Evolutionary conservation across 495 filamentous ascomycete species (phyloP).

Genomic region (Penicillium chermesinum): DNA sequence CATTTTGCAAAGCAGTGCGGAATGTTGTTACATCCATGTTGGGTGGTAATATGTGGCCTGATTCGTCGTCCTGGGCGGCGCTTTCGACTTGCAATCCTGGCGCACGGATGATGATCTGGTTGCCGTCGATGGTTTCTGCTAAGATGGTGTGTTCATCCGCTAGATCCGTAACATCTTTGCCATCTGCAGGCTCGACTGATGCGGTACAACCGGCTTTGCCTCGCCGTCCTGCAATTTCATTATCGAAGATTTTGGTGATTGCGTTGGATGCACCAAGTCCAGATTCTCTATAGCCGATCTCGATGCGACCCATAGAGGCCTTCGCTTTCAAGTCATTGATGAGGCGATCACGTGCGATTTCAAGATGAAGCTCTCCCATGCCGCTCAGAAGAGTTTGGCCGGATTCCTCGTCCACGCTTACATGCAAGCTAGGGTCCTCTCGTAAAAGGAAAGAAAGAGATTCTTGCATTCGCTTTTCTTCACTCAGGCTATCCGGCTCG

Average conservation of each 20-base stretch:
- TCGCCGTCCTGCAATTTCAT: constrained; percentile 70
- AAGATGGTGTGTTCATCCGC: constrained; percentile 27
- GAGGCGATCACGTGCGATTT: constrained; percentile 85
- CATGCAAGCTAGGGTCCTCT: constrained; percentile 91
- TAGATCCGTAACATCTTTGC: constrained; percentile 18
- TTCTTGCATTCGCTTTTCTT: constrained; percentile 73
- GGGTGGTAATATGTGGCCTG: constrained; percentile 46
- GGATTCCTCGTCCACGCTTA: constrained; percentile 80
- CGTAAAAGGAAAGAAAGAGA: constrained; percentile 70
- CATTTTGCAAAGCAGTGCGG: constrained; percentile 65
- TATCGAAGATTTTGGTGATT: constrained; percentile 64
- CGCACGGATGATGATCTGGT: constrained; percentile 55
- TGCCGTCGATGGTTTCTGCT: constrained; percentile 40
- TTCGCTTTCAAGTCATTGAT: constrained; percentile 85
- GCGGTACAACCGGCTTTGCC: constrained; percentile 73
- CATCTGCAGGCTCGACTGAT: constrained; percentile 54
- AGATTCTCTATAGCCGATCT: constrained; percentile 91
- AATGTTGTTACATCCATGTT: constrained; percentile 53
- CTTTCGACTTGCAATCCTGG: constrained; percentile 38
- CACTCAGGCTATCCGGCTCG: constrained; percentile 73
- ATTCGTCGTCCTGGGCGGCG: constrained; percentile 30
- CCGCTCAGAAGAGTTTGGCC: constrained; percentile 90
- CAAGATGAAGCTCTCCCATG: constrained; percentile 98
- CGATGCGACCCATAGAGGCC: constrained; percentile 84
- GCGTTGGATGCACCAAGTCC: constrained; percentile 48